Base-by-base conservation (phyloP, 805 yeast species). In the Wickerhamomyces ciferrii region DNA sequence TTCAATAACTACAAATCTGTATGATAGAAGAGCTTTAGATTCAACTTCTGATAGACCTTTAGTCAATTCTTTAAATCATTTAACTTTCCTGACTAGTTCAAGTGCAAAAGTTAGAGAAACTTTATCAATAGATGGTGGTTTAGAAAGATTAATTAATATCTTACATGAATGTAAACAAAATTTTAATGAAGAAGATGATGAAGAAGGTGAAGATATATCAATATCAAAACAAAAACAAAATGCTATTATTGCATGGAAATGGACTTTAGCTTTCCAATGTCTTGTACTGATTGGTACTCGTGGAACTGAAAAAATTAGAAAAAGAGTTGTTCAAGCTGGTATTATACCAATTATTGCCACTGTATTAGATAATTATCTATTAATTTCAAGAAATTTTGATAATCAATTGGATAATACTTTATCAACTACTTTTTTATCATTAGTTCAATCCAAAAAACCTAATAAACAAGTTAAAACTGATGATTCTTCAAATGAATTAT, bases 261-360 rank as follows among this genome's bases (percentile, higher is more conserved):
- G 99, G 99, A 87, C 96, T 6, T 69, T 92, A 45, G 87, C 97
- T 0, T 82, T 94, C 60, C 99, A 92, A 69, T 91, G 97, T 62
- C 69, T 92, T 46, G 96, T 92, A 1, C 75, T 89, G 46, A 81
- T 92, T 18, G 97, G 97, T 14, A 90, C 97, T 1, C 75, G 97
- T 54, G 99, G 99, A 21, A 82, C 95, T 2, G 97, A 91, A 63
- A 69, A 72, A 44, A 87, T 91, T 42, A 74, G 99, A 43, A 82
- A 84, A 54, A 81, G 90, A 56, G 87, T 94, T 8, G 97, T 90
- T 10, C 83, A 86, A 51, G 96, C 97, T 2, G 98, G 97, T 5
- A 82, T 90, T 50, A 76, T 94, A 36, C 97, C 97, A 1, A 80
- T 92, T 4, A 77, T 92, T 38, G 94, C 97, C 45, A 91, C 99